Base-by-base conservation (phyloP, 306 rosid genomes). In the Calophaca sinica region DNA sequence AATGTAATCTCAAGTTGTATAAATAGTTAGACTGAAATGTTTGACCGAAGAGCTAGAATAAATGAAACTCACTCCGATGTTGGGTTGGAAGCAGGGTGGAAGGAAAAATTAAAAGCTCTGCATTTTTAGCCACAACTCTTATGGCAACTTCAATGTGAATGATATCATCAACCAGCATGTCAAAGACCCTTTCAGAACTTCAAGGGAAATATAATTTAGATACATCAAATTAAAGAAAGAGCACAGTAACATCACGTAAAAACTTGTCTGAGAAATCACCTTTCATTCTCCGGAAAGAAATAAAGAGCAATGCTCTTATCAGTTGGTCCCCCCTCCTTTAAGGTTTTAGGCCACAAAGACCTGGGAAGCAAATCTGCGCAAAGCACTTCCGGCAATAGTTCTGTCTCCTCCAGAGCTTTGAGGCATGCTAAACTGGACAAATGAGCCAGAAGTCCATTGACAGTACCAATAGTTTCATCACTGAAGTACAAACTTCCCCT, bases 91-190 rank as follows among this genome's bases (percentile, higher is more conserved):
- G 86, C 28, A 60, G 12, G 2, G 72, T 62, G 9, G 98, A 94
- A 72, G 94, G 54, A 80, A 94, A 94, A 42, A 91, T 64, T 54
- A 91, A 74, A 68, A 91, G 91, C 70, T 86, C 94, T 9, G 96
- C 88, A 50, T 82, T 83, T 70, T 84, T 62, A 55, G 85, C 64
- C 49, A 78, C 76, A 13, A 83, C 79, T 80, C 76, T 87, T 85
- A 91, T 57, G 58, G 90, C 96, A 3, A 74, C 83, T 73, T 87
- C 89, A 35, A 28, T 52, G 26, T 7, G 5, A 78, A 89, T 75
- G 84, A 89, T 84, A 68, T 76, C 42, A 62, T 53, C 68, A 55
- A 94, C 83, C 78, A 91, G 73, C 60, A 2, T 29, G 49, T 85
- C 89, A 63, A 88, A 89, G 69, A n/a, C 53, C 4, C 71, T 86